Evolutionary conservation across 2,329 filamentous ascomycete genomes (phyloP), one percentile per base, ranked within the genome.

Genomic region (Westerdykella sp.): DNA sequence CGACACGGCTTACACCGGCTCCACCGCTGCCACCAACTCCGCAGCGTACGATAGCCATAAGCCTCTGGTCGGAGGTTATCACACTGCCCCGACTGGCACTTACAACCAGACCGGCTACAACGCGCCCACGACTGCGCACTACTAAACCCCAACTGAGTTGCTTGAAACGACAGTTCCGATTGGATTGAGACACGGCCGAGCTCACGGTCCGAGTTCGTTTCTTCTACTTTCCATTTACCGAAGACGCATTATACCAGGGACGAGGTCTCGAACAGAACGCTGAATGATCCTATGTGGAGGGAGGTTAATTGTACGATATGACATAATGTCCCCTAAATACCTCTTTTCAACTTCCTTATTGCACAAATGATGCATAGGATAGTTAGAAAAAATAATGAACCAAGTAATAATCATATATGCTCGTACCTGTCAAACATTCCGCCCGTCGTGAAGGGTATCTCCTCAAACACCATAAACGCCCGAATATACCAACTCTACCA

Each of bases 1-100:
- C 54, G 75, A 77, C 47, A 76, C 74, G 34, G 72, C 66, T 21
- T 72, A 71, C 59, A 73, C 72, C 28, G 72, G 73, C 40, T 71
- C 71, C 12, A 77, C 73, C 15, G 69, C 73, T 39, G 65, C 61
- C 14, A 55, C 63, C n/a, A 57, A 59, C 36, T 60, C 57, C 25
- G 50, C 56, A 32, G 60, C 57, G 31, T 69, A 70, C 40, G 62
- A 63, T 6, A 50, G 51, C 48, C 53, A 59, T 50, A 67, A 67
- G 53, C 57, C 61, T 4, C 48, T 67, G 13, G 53, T 55, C n/a
- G 59, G 63, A 30, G 69, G 69, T 6, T 74, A 73, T 51, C 71
- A 73, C 62, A 74, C 70, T 23, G 67, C 67, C 10, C 71, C 71
- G 2, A 60, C 62, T 4, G 66, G 65, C 18, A 69, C 68, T 25